phyloP scores from a whole-genome alignment of 306 rosid species.

The Amphicarpaea edgeworthii region DNA sequence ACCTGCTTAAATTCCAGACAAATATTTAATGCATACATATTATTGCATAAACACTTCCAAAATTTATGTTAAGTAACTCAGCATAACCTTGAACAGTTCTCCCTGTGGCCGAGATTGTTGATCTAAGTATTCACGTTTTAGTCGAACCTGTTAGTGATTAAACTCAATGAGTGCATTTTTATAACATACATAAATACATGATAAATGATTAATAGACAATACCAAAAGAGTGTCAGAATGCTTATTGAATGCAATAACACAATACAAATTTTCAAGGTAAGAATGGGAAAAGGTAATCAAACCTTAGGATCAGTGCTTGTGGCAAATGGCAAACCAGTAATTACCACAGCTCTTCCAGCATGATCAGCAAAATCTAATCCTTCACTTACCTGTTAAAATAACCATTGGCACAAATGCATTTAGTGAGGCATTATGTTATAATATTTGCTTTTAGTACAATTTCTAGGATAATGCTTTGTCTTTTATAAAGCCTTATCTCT shows the following conservation, averaged over 20 bases:
- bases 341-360: constrained; percentile 94
- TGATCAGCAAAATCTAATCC: constrained; percentile 98
- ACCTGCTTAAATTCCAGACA: constrained; percentile 46
- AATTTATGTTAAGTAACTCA: constrained; percentile 33
- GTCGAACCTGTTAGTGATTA: constrained; percentile 72
- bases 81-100: constrained; percentile 61
- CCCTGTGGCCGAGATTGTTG: constrained; percentile 61
- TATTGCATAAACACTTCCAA: background rate
- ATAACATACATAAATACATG: constrained; percentile 18
- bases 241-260: constrained; percentile 36
- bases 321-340: constrained; percentile 94
- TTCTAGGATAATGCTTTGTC: constrained; percentile 26
- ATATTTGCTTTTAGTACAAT: constrained; percentile 38
- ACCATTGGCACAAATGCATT: constrained; percentile 36
- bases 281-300: constrained; percentile 38
- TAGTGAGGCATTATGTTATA: constrained; percentile 11
- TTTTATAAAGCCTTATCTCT: constrained; percentile 21
- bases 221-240: background rate
- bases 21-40: constrained; percentile 21
- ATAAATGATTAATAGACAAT: constrained; percentile 15
- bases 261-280: constrained; percentile 7
- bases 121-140: constrained; percentile 91
- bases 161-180: constrained; percentile 42
- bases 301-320: constrained; percentile 91
- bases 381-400: constrained; percentile 84